Evolutionary conservation across 805 yeast genomes (phyloP), one percentile per base, ranked within the genome.

Genomic region (Yueomyces sp.): DNA sequence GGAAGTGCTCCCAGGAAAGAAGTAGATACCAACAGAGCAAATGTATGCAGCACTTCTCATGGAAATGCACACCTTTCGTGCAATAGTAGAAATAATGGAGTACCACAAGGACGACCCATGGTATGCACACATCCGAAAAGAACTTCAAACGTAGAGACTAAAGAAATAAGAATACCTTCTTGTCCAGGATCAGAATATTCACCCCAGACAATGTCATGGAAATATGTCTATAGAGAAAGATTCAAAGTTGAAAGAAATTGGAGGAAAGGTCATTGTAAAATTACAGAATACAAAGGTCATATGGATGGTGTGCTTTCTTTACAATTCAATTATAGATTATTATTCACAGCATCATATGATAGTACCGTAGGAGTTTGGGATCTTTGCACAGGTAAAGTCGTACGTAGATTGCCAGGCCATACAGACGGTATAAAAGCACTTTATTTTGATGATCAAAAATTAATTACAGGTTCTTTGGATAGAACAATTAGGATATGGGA

Each of bases 401-500:
- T 88, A 12, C 70, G 86, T 48, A 79, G 90, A n/a, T 69, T 92
- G 41, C 68, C 71, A 29, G 96, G 96, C n/a, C 97, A 92, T 60
- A 74, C 79, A 9, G 80, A 83, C 53, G 96, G 95, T 28, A 94
- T 92, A 27, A 73, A 87, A 42, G 73, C 95, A 0, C 67, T 92
- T 38, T 85, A 75, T 42, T 90, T 90, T 60, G 97, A 92, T 63
- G 81, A 79, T 41, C 85, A 81, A 52, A 92, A 92, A 63, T 71
- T 92, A 38, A 85, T 92, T 39, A 85, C 96, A 1, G 96, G 95
- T 9, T 88, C 95, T 1, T 69, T 86, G 57, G 98, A 92, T 64
- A 74, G 81, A 40, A 86, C 95, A 0, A 86, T 92, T 48, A 81
- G 88, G 53, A 94, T 92, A 36, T 92, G 98, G 98, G 87, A 90